phyloP scores from a whole-genome alignment of 1,284 basidiomycete genomes.

The Porodaedalea pini region DNA sequence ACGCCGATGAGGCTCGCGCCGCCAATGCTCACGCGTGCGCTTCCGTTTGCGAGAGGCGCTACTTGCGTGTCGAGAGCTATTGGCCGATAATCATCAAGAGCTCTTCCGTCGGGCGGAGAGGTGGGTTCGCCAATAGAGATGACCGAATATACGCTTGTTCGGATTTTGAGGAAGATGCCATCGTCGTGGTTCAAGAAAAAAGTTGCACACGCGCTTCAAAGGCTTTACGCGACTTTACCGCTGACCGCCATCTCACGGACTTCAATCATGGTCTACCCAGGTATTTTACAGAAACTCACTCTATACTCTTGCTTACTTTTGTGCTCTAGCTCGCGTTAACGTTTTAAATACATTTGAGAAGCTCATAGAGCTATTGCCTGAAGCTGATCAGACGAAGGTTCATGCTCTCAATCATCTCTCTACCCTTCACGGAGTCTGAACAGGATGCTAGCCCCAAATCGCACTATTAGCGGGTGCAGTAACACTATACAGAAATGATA shows the following conservation, averaged over 20 bases:
- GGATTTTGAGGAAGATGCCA: constrained; percentile 58
- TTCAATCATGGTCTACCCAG: constrained; percentile 10
- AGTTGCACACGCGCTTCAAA: not conserved
- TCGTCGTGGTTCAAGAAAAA: constrained; percentile 16
- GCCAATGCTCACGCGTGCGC: constrained; percentile 67
- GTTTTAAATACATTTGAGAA: constrained; percentile 20
- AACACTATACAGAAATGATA: constrained; percentile 76
- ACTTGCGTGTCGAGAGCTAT: constrained; percentile 73
- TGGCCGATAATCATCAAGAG: constrained; percentile 56
- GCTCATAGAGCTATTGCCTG: constrained; percentile 41
- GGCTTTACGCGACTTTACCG: not conserved
- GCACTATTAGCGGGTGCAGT: constrained; percentile 57
- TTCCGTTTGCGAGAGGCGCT: constrained; percentile 74
- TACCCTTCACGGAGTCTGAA: not conserved
- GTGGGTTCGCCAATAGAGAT: constrained; percentile 51
- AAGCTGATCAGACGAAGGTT: constrained; percentile 50
- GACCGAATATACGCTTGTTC: constrained; percentile 71
- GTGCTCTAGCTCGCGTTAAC: constrained; percentile 8
- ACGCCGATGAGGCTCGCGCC: constrained; percentile 44
- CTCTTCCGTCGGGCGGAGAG: constrained; percentile 66
- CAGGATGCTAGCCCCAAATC: constrained; percentile 50
- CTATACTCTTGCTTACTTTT: not conserved
- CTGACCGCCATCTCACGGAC: constrained; percentile 1
- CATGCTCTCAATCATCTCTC: not conserved
- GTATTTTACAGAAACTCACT: not conserved